Evolutionary conservation across 768 basidiomycete species (phyloP).

Genomic region (Heimioporus sp.): DNA sequence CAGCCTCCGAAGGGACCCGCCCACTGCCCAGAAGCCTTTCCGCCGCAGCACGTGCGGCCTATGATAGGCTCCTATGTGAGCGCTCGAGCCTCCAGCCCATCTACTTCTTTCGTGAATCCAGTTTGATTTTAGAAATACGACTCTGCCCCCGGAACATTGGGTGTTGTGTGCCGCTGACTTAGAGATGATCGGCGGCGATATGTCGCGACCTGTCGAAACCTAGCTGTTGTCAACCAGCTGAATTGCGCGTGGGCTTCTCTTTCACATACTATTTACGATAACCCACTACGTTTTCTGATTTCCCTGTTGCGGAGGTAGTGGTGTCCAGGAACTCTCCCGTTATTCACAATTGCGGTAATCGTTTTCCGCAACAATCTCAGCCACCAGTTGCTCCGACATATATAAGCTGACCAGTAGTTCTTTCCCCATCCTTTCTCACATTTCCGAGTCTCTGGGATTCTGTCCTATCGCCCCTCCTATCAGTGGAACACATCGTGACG

Average conservation of each 20-base stretch:
- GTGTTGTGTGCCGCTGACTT: too few species aligned
- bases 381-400: conserved; percentile 12
- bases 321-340: background rate
- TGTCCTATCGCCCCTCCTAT: background rate
- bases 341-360: conserved; percentile 4
- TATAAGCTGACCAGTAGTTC: conserved; percentile 17
- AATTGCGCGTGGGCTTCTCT: background rate
- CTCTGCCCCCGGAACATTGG: too few species aligned
- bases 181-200: too few species aligned
- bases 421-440: background rate
- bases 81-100: too few species aligned
- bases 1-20: too few species aligned
- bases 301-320: conserved; percentile 1
- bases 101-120: too few species aligned
- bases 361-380: conserved; percentile 17
- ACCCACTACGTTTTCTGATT: conserved; percentile 1
- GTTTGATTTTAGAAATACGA: too few species aligned
- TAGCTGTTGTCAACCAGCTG: background rate
- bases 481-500: conserved; percentile 1
- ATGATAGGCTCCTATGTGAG: too few species aligned
- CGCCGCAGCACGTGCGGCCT: too few species aligned
- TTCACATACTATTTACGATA: conserved; percentile 14
- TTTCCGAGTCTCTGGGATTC: background rate
- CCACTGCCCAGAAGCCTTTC: too few species aligned
- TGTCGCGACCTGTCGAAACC: too few species aligned